Evolutionary conservation across 2,329 filamentous ascomycete species (phyloP).

Genomic region (Aaosphaeria pasadenensis): DNA sequence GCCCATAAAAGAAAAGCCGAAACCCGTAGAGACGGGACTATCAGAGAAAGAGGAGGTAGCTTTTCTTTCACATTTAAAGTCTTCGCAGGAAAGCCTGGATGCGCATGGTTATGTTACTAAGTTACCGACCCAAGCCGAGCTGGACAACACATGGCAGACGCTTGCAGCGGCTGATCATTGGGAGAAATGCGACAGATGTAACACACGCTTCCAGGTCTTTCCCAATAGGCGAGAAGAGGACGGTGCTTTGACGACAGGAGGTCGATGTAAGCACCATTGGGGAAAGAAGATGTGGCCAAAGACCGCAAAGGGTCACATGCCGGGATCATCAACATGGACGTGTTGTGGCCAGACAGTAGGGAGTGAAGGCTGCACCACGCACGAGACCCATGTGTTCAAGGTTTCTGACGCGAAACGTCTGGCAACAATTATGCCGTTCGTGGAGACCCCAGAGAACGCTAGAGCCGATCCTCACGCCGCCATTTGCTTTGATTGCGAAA

Average conservation of each 20-base stretch:
- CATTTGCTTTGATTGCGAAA: slow-evolving; percentile 92
- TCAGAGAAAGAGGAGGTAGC: slow-evolving; percentile 60
- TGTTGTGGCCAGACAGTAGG: slow-evolving; percentile 79
- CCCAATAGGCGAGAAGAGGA: slow-evolving; percentile 73
- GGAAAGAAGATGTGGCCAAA: slow-evolving; percentile 60
- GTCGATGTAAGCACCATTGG: slow-evolving; percentile 77
- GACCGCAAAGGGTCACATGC: slow-evolving; percentile 52
- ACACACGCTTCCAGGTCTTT: slow-evolving; percentile 85
- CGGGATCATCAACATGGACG: slow-evolving; percentile 59
- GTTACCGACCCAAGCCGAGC: slow-evolving; percentile 63
- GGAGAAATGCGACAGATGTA: slow-evolving; percentile 87
- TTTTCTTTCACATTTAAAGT: slow-evolving; percentile 53
- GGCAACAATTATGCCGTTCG: slow-evolving; percentile 75
- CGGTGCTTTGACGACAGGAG: slow-evolving; percentile 75
- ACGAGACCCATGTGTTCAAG: slow-evolving; percentile 82
- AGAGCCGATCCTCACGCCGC: slow-evolving; percentile 48
- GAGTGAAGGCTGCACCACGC: slow-evolving; percentile 72
- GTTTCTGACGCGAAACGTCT: slow-evolving; percentile 72
- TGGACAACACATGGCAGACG: slow-evolving; percentile 64
- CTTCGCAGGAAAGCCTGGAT: slow-evolving; percentile 62
- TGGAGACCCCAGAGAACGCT: slow-evolving; percentile 68
- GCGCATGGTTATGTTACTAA: slow-evolving; percentile 71
- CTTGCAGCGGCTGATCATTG: slow-evolving; percentile 68
- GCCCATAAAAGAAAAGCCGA: slow-evolving; percentile 34
- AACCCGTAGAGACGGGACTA: slow-evolving; percentile 67